Conservation (phyloP, 2,329 filamentous ascomycete species). For the Diaporthe batatas region DNA sequence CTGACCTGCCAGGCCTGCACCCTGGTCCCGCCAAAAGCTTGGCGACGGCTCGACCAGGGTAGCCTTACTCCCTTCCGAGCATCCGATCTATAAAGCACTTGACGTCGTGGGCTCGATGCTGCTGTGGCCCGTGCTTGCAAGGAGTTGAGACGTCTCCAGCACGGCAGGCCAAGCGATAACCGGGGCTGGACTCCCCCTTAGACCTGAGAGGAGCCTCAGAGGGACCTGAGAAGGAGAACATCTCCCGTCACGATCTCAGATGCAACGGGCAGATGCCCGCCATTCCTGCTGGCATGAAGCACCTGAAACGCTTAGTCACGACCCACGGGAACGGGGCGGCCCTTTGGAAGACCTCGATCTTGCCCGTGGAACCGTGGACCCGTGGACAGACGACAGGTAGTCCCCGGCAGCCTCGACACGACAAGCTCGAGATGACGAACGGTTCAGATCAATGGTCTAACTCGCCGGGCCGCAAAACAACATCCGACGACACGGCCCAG, state of each 20-base stretch:
- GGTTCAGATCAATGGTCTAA: slow-evolving; percentile 3
- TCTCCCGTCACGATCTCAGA: slow-evolving; percentile 23
- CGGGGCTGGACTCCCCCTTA: not conserved
- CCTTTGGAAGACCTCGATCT: not conserved
- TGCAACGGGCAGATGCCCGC: slow-evolving; percentile 3
- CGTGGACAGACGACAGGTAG: not conserved
- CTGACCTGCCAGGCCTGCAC: not conserved
- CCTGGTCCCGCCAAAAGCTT: slow-evolving; percentile 20
- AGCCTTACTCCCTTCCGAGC: slow-evolving; percentile 27
- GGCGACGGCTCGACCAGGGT: slow-evolving; percentile 28
- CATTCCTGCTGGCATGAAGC: slow-evolving; percentile 1
- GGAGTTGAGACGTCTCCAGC: slow-evolving; percentile 32
- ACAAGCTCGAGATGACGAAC: not conserved
- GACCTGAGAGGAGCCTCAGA: too few relatives aligned
- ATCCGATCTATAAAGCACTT: slow-evolving; percentile 31
- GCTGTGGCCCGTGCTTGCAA: slow-evolving; percentile 20
- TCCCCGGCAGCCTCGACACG: not conserved
- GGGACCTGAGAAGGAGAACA: not conserved
- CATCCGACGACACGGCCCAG: not conserved
- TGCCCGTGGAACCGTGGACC: not conserved
- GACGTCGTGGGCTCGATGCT: slow-evolving; percentile 19
- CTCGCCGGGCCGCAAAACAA: slow-evolving; percentile 2
- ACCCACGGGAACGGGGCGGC: slow-evolving; percentile 5
- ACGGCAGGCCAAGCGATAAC: slow-evolving; percentile 13
- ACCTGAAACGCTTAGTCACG: slow-evolving; percentile 31